Conservation (phyloP, 441 rosid species). For the Croton setiger region DNA sequence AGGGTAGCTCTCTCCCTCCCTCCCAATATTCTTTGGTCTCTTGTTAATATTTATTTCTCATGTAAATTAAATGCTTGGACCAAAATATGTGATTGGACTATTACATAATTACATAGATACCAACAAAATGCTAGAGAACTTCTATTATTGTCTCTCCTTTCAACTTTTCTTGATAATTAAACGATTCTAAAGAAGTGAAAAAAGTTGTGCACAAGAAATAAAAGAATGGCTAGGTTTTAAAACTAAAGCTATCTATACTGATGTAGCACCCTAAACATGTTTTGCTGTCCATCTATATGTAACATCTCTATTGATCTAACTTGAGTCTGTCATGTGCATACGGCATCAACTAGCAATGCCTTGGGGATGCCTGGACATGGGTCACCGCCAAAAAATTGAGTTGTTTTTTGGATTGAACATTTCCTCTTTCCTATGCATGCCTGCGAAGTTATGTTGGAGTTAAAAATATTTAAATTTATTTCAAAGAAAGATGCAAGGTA, state of each 20-base stretch:
- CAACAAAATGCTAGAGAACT: neutral
- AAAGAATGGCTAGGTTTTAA: neutral
- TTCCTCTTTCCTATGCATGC: constrained; percentile 47
- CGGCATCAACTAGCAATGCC: constrained; percentile 50
- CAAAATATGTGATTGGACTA: neutral
- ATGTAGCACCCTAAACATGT: neutral
- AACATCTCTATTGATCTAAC: neutral
- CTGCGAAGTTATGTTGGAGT: constrained; percentile 27
- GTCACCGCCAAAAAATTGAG: constrained; percentile 40
- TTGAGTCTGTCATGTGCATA: constrained; percentile 34
- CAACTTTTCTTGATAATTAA: neutral
- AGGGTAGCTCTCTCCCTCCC: neutral
- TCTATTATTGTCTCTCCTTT: neutral
- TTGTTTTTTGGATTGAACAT: constrained; percentile 44
- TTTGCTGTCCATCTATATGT: neutral
- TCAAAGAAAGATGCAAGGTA: neutral
- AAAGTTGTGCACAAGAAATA: neutral
- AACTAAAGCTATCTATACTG: neutral
- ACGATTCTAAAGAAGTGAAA: neutral
- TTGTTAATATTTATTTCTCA: neutral
- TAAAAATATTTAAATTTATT: neutral
- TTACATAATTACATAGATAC: neutral
- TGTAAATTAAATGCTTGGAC: neutral
- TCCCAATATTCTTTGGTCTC: neutral
- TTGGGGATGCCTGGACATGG: constrained; percentile 51